Evolutionary conservation across 768 basidiomycete species (phyloP).

Genomic region (Terana coerulea): DNA sequence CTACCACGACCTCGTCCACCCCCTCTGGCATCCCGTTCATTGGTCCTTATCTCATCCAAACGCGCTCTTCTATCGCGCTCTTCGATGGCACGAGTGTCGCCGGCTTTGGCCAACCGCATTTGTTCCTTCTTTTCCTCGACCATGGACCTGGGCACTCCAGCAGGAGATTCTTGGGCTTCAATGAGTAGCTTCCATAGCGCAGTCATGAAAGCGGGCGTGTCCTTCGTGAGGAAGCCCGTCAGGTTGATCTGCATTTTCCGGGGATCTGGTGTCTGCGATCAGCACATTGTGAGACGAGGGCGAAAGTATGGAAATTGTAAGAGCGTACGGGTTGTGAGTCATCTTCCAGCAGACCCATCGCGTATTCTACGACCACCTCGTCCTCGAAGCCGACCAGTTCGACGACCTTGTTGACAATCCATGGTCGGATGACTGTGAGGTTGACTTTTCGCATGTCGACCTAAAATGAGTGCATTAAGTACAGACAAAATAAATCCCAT

Average conservation of each 20-base stretch:
- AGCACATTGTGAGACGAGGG: background rate
- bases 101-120: slow-evolving; percentile 66
- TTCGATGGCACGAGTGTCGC: slow-evolving; percentile 60
- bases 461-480: slow-evolving; percentile 38
- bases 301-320: background rate
- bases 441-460: slow-evolving; percentile 98
- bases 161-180: slow-evolving; percentile 85
- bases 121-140: slow-evolving; percentile 92
- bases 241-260: slow-evolving; percentile 95
- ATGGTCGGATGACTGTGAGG: slow-evolving; percentile 84
- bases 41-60: slow-evolving; percentile 65
- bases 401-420: slow-evolving; percentile 91
- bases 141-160: slow-evolving; percentile 87
- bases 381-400: slow-evolving; percentile 94
- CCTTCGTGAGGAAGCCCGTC: slow-evolving; percentile 86
- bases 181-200: slow-evolving; percentile 89
- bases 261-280: slow-evolving; percentile 76
- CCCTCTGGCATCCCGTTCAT: slow-evolving; percentile 47
- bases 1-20: slow-evolving; percentile 53
- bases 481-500: background rate
- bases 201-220: slow-evolving; percentile 84
- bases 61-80: slow-evolving; percentile 68
- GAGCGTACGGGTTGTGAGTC: slow-evolving; percentile 68
- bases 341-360: slow-evolving; percentile 92
- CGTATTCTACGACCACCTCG: slow-evolving; percentile 95